Base-by-base conservation (phyloP, 1,284 basidiomycete genomes). In the Phellopilus nigrolimitatus region DNA sequence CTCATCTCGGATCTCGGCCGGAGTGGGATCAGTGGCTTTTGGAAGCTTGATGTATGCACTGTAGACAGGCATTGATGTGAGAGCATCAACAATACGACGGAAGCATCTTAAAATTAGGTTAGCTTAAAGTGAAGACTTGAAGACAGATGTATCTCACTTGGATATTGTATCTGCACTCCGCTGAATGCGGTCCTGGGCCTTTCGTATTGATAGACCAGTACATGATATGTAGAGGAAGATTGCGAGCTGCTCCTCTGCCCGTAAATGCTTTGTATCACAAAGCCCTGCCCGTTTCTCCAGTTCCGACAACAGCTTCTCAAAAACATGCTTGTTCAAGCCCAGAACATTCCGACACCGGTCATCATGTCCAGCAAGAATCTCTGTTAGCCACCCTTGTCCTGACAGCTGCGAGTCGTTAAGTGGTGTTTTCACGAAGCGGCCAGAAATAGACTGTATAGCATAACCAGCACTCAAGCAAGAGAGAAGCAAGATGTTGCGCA, bases 11-110 rank as follows among this genome's bases (percentile, higher is more conserved):
- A 72, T 67, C 6, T 59, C 49, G 6, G 27, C 10, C 7, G 40
- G 27, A 17, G 28, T 24, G 1, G 48, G 42, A 7, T 43, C 25
- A 17, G 47, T 17, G 27, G 15, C 19, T 7, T 12, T 21, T 4
- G 53, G 58, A 12, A 61, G 61, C 8, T 64, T 60, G n/a, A 68
- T 64, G n/a, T 64, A 55, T 22, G 25, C 19, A 22, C 17, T 53
- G 40, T 60, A 61, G 30, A 60, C 55, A 4, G 34, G 24, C 4
- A 27, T n/a, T 6, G 38, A 38, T 1, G 40, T 42, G 17, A 58
- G 19, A 4, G 49, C 33, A 28, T 34, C 15, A 2, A 56, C 30
- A 7, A 59, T 50, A 9, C 28, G 31, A 37, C 43, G 45, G 38
- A 57, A 60, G 43, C 42, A 55, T 40, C 60, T 58, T 33, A 31